Conservation (phyloP, 1,284 basidiomycete species). For the Ceratobasidium sp. region DNA sequence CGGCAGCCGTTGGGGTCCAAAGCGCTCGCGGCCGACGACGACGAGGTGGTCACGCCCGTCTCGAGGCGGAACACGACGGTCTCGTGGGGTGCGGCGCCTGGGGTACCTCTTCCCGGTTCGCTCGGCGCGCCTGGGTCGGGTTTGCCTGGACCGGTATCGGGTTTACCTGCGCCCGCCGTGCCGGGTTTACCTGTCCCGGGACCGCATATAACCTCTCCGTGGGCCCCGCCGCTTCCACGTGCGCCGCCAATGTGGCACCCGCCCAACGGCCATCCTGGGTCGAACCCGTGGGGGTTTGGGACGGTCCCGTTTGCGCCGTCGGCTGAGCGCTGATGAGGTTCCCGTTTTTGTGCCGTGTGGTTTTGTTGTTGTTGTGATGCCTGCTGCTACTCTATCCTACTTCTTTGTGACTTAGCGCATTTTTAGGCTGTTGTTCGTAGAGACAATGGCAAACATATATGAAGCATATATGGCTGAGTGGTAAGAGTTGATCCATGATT, state of each 20-base stretch:
- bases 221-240: slow-evolving; percentile 20
- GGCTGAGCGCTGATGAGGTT: slow-evolving; percentile 17
- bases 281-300: slow-evolving; percentile 36
- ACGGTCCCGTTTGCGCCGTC: slow-evolving; percentile 36
- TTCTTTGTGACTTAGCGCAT: slow-evolving; percentile 13
- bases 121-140: neutral
- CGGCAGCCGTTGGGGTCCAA: slow-evolving; percentile 36
- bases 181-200: slow-evolving; percentile 9
- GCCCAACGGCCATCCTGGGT: slow-evolving; percentile 33
- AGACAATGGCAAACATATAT: slow-evolving; percentile 17
- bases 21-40: slow-evolving; percentile 40
- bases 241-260: slow-evolving; percentile 29
- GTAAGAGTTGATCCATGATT: neutral
- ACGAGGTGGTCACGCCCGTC: slow-evolving; percentile 38
- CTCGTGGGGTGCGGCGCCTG: slow-evolving; percentile 29
- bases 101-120: slow-evolving; percentile 8
- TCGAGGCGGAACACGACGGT: slow-evolving; percentile 38
- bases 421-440: slow-evolving; percentile 10
- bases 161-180: neutral
- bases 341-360: too few species aligned
- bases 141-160: neutral
- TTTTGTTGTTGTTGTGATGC: too few species aligned
- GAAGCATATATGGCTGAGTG: neutral
- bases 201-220: slow-evolving; percentile 27
- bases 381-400: neutral